Evolutionary conservation across 495 filamentous ascomycete genomes (phyloP).

Genomic region (Penicillium diatomitis): DNA sequence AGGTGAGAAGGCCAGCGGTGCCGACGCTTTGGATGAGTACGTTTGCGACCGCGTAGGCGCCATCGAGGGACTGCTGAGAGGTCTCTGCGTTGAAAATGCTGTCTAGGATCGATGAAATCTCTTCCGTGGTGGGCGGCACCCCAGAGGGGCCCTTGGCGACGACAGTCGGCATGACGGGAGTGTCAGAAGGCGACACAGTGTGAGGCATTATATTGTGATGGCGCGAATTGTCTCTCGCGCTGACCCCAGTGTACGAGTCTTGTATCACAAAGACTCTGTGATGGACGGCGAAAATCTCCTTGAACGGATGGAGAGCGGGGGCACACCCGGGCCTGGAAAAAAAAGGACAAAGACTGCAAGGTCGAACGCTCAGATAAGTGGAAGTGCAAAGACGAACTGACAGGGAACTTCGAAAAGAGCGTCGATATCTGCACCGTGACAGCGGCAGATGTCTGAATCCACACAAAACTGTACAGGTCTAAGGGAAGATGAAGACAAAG

Average conservation of each 20-base stretch:
- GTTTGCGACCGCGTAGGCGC: constrained; percentile 72
- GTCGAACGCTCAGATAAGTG: not conserved
- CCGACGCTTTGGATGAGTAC: constrained; percentile 70
- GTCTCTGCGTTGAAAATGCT: constrained; percentile 71
- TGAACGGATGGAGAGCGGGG: constrained; percentile 10
- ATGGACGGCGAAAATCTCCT: constrained; percentile 1
- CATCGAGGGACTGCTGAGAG: constrained; percentile 80
- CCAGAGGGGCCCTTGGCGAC: constrained; percentile 47
- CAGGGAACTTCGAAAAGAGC: not conserved
- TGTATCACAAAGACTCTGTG: not conserved
- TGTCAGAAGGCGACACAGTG: constrained; percentile 48
- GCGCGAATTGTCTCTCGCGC: constrained; percentile 1
- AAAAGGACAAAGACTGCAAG: not conserved
- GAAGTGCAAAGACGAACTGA: too few species aligned
- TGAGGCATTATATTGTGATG: constrained; percentile 52
- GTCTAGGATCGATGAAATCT: constrained; percentile 62
- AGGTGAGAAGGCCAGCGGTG: constrained; percentile 60
- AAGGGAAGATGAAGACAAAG: not conserved
- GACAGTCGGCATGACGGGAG: constrained; percentile 48
- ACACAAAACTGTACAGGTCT: constrained; percentile 3
- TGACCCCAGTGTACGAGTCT: constrained; percentile 6
- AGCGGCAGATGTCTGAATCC: constrained; percentile 8
- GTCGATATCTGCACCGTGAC: not conserved
- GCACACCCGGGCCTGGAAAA: constrained; percentile 4
- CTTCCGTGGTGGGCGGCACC: constrained; percentile 57